phyloP scores from a whole-genome alignment of 805 yeast species.

The Candida morakotiae region DNA sequence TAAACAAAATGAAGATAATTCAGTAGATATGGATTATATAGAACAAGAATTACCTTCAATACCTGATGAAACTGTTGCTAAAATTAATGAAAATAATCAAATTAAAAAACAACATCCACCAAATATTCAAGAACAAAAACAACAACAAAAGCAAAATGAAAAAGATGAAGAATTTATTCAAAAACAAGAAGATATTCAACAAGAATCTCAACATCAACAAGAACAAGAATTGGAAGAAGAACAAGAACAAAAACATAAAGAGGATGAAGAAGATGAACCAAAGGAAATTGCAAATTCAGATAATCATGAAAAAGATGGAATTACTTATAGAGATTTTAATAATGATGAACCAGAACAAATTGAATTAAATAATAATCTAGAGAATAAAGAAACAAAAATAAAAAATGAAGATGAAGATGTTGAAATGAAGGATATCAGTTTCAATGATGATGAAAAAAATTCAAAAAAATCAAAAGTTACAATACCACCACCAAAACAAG shows the following conservation, averaged over 20 bases:
- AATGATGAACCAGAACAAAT: neutral
- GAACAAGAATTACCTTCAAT: constrained; percentile 1
- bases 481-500: neutral
- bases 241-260: neutral
- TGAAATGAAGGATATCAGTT: constrained; percentile 1
- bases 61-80: neutral
- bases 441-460: constrained; percentile 2
- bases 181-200: neutral
- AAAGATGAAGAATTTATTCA: neutral
- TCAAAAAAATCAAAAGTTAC: constrained; percentile 1
- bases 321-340: neutral
- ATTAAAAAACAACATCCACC: neutral
- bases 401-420: constrained; percentile 5
- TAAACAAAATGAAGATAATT: neutral
- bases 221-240: constrained; percentile 1
- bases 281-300: constrained; percentile 1
- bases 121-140: neutral
- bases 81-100: neutral
- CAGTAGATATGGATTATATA: neutral
- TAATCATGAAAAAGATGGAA: constrained; percentile 3
- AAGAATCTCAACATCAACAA: neutral
- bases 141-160: neutral
- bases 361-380: neutral
- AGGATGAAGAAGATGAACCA: constrained; percentile 5
- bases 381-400: constrained; percentile 5